These are phyloP conservation scores for Clavariopsis aquatica DNA, from an alignment of 495 filamentous ascomycete species.

Conservation along the genomic window DNA sequence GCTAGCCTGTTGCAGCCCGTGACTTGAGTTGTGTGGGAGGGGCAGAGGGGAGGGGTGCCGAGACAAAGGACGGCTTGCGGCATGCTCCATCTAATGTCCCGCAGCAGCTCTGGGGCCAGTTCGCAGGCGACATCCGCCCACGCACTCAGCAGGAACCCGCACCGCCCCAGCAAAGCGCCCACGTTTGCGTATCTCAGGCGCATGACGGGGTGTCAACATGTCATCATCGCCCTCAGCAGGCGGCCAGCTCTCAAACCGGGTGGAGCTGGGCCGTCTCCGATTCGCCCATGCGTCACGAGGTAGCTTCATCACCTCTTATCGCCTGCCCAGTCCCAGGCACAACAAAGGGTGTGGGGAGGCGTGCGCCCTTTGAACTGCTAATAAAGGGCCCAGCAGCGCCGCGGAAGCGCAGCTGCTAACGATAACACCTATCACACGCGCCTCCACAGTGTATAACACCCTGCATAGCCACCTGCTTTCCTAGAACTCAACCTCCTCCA, in stretches of 20 bases:
- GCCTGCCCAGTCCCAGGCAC: slow-evolving; percentile 30
- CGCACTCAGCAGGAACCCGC: slow-evolving; percentile 12
- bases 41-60: neutral
- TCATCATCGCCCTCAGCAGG: slow-evolving; percentile 20
- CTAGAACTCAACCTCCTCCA: slow-evolving; percentile 1
- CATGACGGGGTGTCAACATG: slow-evolving; percentile 30
- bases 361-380: slow-evolving; percentile 11
- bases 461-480: slow-evolving; percentile 24
- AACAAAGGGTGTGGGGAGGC: slow-evolving; percentile 37
- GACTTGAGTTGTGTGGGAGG: slow-evolving; percentile 10
- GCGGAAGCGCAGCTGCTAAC: neutral
- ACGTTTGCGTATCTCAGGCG: slow-evolving; percentile 29
- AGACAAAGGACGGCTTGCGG: slow-evolving; percentile 3
- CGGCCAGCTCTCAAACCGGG: slow-evolving; percentile 17
- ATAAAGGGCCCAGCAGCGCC: slow-evolving; percentile 26
- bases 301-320: slow-evolving; percentile 32
- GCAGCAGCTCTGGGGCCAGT: slow-evolving; percentile 6
- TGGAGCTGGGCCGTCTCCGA: neutral
- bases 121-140: neutral
- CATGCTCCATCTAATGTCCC: slow-evolving; percentile 9
- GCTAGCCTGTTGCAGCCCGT: slow-evolving; percentile 16
- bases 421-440: slow-evolving; percentile 18
- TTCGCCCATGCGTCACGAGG: slow-evolving; percentile 30
- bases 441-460: neutral
- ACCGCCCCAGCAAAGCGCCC: slow-evolving; percentile 12